Conservation (phyloP, 179 eudicot genomes). For the Beta lomatogona region DNA sequence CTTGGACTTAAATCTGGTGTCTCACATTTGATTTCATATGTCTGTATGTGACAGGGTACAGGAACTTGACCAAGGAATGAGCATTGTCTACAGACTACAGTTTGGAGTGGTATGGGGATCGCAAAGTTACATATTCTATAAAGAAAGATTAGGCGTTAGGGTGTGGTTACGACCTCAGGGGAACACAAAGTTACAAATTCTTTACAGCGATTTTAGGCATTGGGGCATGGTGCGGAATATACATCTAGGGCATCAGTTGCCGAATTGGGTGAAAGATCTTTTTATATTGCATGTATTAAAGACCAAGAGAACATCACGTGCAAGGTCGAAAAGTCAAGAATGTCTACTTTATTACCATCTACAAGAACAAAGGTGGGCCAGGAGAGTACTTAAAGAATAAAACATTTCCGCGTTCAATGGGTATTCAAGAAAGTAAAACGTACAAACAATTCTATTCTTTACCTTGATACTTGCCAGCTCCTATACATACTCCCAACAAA, state of each 20-base stretch:
- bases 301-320: background rate
- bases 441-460: too few species aligned
- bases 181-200: too few species aligned
- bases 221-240: too few species aligned
- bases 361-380: background rate
- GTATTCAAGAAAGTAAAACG: too few species aligned
- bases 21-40: background rate
- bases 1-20: background rate
- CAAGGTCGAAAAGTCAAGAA: background rate
- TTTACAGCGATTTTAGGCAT: too few species aligned
- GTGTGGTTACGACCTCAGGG: background rate
- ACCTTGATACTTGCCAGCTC: background rate
- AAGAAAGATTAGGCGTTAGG: background rate
- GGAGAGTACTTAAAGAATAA: background rate
- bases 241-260: background rate
- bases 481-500: background rate
- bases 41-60: background rate
- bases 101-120: background rate
- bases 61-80: background rate
- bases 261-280: background rate
- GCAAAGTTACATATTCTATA: background rate
- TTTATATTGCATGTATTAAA: background rate
- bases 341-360: too few species aligned
- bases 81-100: background rate
- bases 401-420: background rate